These are phyloP conservation scores for Rubroboletus pulcherrimus DNA, from an alignment of 768 basidiomycete species.

Conservation along the genomic window DNA sequence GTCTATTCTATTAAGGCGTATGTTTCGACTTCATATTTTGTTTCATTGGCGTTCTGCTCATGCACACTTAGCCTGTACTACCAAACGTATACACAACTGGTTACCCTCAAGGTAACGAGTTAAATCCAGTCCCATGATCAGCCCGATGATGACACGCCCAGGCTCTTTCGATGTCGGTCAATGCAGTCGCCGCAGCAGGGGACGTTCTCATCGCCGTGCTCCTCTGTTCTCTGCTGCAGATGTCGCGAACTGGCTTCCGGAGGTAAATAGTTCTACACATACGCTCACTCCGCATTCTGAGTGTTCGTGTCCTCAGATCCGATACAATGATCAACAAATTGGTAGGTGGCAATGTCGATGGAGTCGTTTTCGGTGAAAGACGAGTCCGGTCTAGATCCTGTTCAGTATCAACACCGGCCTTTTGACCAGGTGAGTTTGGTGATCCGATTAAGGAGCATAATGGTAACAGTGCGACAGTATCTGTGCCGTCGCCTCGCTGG, in stretches of 20 bases:
- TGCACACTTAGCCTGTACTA: conserved; percentile 34
- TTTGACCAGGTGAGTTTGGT: conserved; percentile 22
- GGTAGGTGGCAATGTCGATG: conserved; percentile 8
- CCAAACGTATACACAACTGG: conserved; percentile 46
- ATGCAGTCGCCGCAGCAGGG: conserved; percentile 49
- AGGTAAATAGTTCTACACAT: conserved; percentile 25
- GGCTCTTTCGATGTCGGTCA: conserved; percentile 50
- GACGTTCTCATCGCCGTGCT: conserved; percentile 51
- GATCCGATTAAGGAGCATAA: too few species aligned
- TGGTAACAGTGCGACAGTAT: conserved; percentile 29
- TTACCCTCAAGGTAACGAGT: conserved; percentile 39
- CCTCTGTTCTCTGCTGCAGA: conserved; percentile 45
- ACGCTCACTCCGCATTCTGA: not conserved
- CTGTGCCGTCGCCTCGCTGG: conserved; percentile 55
- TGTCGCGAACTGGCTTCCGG: conserved; percentile 51
- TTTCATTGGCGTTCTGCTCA: not conserved
- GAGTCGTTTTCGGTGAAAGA: not conserved
- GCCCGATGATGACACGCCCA: conserved; percentile 2
- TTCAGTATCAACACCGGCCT: conserved; percentile 48
- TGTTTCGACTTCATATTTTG: conserved; percentile 12
- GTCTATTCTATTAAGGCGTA: conserved; percentile 38
- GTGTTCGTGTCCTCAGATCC: conserved; percentile 25
- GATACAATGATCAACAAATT: conserved; percentile 55
- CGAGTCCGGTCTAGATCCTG: conserved; percentile 34
- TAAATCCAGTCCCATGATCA: not conserved